Evolutionary conservation across 1,284 basidiomycete genomes (phyloP).

Genomic region (Ceratobasidium sp.): DNA sequence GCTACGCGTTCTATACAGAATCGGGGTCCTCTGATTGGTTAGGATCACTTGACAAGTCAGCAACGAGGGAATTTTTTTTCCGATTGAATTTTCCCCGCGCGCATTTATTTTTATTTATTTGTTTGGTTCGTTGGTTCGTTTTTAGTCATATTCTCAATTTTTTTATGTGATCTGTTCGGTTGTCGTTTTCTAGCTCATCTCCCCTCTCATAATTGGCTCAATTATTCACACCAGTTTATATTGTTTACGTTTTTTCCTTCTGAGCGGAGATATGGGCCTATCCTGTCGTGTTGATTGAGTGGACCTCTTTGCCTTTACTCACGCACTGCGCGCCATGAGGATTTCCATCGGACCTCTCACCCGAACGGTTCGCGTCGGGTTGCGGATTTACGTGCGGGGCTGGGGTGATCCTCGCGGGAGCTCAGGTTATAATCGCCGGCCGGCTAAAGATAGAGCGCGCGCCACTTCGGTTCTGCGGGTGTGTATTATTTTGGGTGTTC

Average conservation of each 20-base stretch:
- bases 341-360: not conserved
- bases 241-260: not conserved
- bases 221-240: not conserved
- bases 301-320: not conserved
- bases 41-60: too few species aligned
- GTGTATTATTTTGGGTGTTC: too few species aligned
- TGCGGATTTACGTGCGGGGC: not conserved
- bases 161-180: not conserved
- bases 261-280: too few species aligned
- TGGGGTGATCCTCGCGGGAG: too few species aligned
- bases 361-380: not conserved
- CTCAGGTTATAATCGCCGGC: not conserved
- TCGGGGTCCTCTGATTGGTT: not conserved
- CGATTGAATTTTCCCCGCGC: conserved; percentile 20
- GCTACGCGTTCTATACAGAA: too few species aligned
- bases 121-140: not conserved
- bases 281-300: not conserved
- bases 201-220: not conserved
- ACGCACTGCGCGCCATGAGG: conserved; percentile 15
- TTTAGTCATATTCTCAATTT: not conserved
- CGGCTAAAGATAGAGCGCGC: not conserved
- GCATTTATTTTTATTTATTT: conserved; percentile 6
- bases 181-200: not conserved
- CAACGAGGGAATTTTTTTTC: not conserved
- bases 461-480: not conserved